Evolutionary conservation across 1,284 basidiomycete species (phyloP).

Genomic region (Leucoagaricus sp.): DNA sequence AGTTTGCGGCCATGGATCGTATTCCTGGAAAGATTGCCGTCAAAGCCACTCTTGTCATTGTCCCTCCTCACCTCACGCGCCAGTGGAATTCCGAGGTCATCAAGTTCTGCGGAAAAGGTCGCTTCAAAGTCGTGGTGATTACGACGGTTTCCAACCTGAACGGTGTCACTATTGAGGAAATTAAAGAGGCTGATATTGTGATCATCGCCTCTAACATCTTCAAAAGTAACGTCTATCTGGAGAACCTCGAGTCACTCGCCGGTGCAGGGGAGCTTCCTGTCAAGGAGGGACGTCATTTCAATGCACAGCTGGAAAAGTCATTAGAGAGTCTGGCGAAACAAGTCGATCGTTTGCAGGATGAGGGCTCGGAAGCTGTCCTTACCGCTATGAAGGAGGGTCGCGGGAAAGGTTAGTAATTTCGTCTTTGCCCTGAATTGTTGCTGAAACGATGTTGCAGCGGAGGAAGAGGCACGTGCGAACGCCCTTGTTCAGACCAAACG

Average conservation of each 20-base stretch:
- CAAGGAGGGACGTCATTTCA: conserved; percentile 86
- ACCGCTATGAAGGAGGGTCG: conserved; percentile 62
- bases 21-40: conserved; percentile 70
- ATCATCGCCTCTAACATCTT: conserved; percentile 88
- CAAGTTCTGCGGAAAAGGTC: conserved; percentile 73
- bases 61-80: conserved; percentile 86
- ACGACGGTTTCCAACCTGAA: conserved; percentile 78
- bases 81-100: conserved; percentile 89
- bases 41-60: conserved; percentile 83
- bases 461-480: conserved; percentile 46
- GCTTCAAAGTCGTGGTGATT: conserved; percentile 71
- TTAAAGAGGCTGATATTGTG: conserved; percentile 85
- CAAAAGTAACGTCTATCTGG: conserved; percentile 76
- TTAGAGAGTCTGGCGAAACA: conserved; percentile 63
- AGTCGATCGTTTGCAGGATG: conserved; percentile 62
- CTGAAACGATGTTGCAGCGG: conserved; percentile 32
- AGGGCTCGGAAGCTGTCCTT: conserved; percentile 63
- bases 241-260: conserved; percentile 72
- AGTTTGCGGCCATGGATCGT: conserved; percentile 52
- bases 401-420: conserved; percentile 49
- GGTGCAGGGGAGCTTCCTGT: conserved; percentile 65
- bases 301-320: conserved; percentile 70
- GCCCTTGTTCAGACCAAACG: conserved; percentile 58
- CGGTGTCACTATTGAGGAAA: conserved; percentile 69
- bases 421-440: conserved; percentile 7